These are phyloP conservation scores for Penicillium goetzii DNA, from an alignment of 495 filamentous ascomycete genomes.

Conservation along the genomic window DNA sequence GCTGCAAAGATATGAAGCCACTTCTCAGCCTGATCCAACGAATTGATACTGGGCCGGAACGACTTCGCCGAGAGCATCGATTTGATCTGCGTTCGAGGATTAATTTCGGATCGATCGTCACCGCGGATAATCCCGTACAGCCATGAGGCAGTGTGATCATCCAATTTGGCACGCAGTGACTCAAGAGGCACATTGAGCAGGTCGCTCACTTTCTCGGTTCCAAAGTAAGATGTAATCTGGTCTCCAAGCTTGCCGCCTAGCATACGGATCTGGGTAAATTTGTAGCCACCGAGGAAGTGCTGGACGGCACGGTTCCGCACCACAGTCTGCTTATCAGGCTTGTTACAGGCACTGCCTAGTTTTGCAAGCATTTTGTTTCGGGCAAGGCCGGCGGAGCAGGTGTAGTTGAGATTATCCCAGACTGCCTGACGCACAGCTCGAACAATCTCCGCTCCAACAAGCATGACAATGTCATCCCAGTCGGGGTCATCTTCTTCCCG, in stretches of 20 bases:
- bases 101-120: slow-evolving; percentile 85
- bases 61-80: slow-evolving; percentile 98
- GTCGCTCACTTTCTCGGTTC: slow-evolving; percentile 78
- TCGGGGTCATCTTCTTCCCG: slow-evolving; percentile 81
- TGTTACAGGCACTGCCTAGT: slow-evolving; percentile 85
- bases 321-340: slow-evolving; percentile 91
- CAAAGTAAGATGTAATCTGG: slow-evolving; percentile 74
- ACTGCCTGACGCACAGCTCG: slow-evolving; percentile 71
- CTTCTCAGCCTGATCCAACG: slow-evolving; percentile 75
- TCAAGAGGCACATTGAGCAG: slow-evolving; percentile 73
- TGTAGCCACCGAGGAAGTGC: slow-evolving; percentile 81
- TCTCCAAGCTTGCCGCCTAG: slow-evolving; percentile 96
- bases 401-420: slow-evolving; percentile 73
- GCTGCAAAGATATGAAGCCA: slow-evolving; percentile 94
- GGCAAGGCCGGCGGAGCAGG: slow-evolving; percentile 86
- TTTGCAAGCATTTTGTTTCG: slow-evolving; percentile 96
- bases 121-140: slow-evolving; percentile 86
- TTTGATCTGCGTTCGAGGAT: slow-evolving; percentile 89
- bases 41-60: slow-evolving; percentile 83
- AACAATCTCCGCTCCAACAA: slow-evolving; percentile 86
- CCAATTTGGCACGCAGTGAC: slow-evolving; percentile 76
- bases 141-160: slow-evolving; percentile 87
- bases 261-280: slow-evolving; percentile 95
- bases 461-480: slow-evolving; percentile 93
- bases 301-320: slow-evolving; percentile 81